Base-by-base conservation (phyloP, 2,329 filamentous ascomycete species). In the Neoscytalidium dimidiatum region DNA sequence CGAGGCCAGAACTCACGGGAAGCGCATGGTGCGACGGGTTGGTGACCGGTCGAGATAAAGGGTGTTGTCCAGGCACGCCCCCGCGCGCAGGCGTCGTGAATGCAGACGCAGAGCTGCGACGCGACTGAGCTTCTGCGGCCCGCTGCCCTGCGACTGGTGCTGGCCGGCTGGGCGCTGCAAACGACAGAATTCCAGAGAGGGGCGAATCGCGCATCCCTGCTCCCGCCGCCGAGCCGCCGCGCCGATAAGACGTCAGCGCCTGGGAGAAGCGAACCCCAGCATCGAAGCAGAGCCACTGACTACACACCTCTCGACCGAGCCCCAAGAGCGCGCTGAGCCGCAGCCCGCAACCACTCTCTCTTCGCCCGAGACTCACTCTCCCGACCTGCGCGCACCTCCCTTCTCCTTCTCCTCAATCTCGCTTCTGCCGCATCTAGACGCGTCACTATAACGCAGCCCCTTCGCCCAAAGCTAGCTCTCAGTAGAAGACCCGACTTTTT, bases 371-470 rank as follows among this genome's bases (percentile, higher is more conserved):
- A 48, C 46, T 23, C 43, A 5, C 28, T 43, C 56, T 26, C n/a
- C 26, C 26, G 13, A 6, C 38, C 56, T 28, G 21, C 60, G 28
- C 33, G 19, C 60, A 29, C 44, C n/a, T 49, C 58, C 46, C 33
- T 43, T 53, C 35, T 52, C 48, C 35, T 41, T 38, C 58, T 63
- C 60, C 44, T 52, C 60, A 51, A 43, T 63, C 33, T 52, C 60
- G 46, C 60, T 63, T 63, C 60, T 33, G 56, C 56, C 56, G 56
- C 56, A 60, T 46, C 23, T 60, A 60, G 56, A 60, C 56, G 46
- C 60, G 60, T 53, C 60, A 51, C 58, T 62, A 29, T 63, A 29
- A 26, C 9, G 17, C 28, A 52, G n/a, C 60, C 60, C 48, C 61
- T 63, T 63, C 61, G 61, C 33, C 48, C 61, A 31, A 33, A 52